Evolutionary conservation across 805 yeast genomes (phyloP), one percentile per base, ranked within the genome.

Genomic region (Jamesozyma jinghongensis): DNA sequence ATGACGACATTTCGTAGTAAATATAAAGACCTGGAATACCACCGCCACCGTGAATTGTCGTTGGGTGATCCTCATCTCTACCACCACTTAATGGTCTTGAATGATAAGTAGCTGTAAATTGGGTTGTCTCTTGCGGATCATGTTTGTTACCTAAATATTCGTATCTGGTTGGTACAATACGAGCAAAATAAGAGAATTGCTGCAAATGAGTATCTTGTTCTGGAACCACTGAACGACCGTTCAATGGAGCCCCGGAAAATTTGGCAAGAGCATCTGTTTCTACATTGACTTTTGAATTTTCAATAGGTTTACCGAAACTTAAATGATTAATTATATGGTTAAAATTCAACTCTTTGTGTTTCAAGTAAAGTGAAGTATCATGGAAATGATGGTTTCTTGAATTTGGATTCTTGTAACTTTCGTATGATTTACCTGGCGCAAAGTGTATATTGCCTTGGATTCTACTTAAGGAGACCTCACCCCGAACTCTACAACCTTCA

Each of bases 1-100:
- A 70, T 10, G 97, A 95, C 42, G 94, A 80, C 61, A 92, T 87
- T 54, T 92, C 97, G 64, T 88, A 88, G 52, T 79, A 69, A 66
- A 92, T 76, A 61, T 79, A 85, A 3, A 87, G 71, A 4, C 97
- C 96, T 0, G 98, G 97, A 13, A 82, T 68, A 6, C 98, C 98
- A 14, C 97, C 96, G 41, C 76, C 68, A 2, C 81, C 74, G 49
- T 83, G 92, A 19, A 80, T 48, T 0, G 96, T 85, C 59, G 85
- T 80, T 34, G 87, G 88, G 63, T 92, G 95, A 58, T 90, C 97
- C 18, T 73, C 82, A 56, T 90, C 98, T 42, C 82, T 71, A 25
- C 97, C 97, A 16, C 97, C 97, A 17, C 36, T 48, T 26, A 87
- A 59, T 7, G 95, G 90, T 48, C 97, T 74, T 52, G 84, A 88